Percentiles rank a stretch among this genome's conserved stretches.
phyloP scores from a whole-genome alignment of 2,329 filamentous ascomycete genomes.

The Sclerotinia glacialis region DNA sequence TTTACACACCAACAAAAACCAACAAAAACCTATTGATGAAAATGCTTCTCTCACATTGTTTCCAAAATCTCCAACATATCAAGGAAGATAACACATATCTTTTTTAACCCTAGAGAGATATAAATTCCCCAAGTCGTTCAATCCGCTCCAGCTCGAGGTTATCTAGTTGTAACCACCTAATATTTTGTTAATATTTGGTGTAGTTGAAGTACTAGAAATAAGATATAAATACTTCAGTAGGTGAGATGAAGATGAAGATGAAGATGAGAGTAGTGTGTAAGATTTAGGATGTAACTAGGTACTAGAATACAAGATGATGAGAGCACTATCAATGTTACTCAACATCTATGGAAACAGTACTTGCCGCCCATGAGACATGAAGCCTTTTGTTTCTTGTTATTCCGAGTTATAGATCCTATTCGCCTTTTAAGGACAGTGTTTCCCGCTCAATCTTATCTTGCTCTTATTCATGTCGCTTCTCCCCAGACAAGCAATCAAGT shows the following conservation, averaged over 20 bases:
- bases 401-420: background rate
- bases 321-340: background rate
- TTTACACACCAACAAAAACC: rapidly evolving
- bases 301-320: background rate
- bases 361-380: background rate
- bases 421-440: background rate
- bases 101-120: no score
- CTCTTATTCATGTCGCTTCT: background rate
- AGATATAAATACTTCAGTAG: no score
- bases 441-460: background rate
- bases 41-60: background rate
- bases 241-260: no score
- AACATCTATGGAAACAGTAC: background rate
- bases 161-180: no score
- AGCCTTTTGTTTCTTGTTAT: background rate
- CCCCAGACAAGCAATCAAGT: background rate
- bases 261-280: no score
- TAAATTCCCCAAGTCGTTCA: no score
- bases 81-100: background rate
- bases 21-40: no score
- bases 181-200: no score
- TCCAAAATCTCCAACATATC: no score
- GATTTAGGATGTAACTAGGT: background rate
- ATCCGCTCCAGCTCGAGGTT: no score
- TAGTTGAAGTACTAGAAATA: no score